Conservation (phyloP, 352 stramenopile species). For the Pythium phragmitis region DNA sequence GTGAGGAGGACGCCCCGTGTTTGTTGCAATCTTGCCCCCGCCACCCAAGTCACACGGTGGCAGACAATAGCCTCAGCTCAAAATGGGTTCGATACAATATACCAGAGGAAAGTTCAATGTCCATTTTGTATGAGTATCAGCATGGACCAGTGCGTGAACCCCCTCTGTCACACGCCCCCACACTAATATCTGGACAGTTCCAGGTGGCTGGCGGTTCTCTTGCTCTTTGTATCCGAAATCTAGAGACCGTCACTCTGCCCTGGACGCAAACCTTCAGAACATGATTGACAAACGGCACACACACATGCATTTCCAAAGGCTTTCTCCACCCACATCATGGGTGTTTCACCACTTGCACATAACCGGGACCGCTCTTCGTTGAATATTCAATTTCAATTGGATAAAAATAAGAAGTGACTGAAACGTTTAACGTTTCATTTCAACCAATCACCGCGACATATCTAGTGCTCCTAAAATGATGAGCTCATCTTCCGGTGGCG, state of each 20-base stretch:
- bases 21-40: not conserved
- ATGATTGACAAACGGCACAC: not conserved
- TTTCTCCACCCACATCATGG: constrained; percentile 3
- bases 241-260: not conserved
- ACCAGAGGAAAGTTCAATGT: constrained; percentile 11
- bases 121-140: not conserved
- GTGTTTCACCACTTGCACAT: not conserved
- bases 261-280: not conserved
- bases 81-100: constrained; percentile 17
- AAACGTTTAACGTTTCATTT: not conserved
- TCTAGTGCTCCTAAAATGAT: not conserved
- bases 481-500: not conserved
- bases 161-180: constrained; percentile 15
- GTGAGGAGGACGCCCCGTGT: constrained; percentile 4
- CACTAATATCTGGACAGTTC: constrained; percentile 13
- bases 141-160: not conserved
- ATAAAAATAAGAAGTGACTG: not conserved
- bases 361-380: not conserved
- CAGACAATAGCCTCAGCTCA: not conserved
- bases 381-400: not conserved
- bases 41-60: constrained; percentile 23
- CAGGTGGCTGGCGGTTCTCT: not conserved
- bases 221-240: not conserved
- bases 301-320: not conserved
- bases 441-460: constrained; percentile 5